Evolutionary conservation across 345 rosid species (phyloP).

Genomic region (Eucalyptus cladocalyx): DNA sequence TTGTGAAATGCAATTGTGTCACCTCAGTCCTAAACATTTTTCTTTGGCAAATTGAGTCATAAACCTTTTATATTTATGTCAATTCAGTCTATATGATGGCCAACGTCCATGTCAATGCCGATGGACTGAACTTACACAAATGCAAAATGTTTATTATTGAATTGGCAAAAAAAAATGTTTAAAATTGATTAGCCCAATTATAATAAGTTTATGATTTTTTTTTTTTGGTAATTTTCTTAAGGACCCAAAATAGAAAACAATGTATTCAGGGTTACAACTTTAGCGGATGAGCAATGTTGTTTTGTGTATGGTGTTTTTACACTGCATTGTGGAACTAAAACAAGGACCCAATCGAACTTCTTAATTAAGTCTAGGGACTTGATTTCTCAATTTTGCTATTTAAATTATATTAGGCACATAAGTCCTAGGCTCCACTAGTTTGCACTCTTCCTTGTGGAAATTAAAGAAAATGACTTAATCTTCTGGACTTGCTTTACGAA

Average conservation of each 20-base stretch:
- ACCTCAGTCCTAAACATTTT: too few species aligned
- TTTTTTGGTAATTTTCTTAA: neutral
- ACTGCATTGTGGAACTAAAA: neutral
- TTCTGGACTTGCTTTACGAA: neutral
- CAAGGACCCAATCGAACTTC: neutral
- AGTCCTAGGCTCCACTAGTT: neutral
- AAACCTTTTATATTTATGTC: too few species aligned
- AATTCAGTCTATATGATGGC: too few species aligned
- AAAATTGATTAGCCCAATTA: too few species aligned
- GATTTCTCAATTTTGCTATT: neutral
- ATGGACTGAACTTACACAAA: too few species aligned
- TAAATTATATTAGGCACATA: neutral
- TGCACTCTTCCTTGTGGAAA: neutral
- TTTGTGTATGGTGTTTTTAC: too few species aligned
- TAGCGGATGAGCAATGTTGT: neutral
- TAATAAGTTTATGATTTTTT: neutral
- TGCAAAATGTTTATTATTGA: too few species aligned
- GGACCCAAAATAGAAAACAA: neutral
- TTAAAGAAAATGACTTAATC: neutral
- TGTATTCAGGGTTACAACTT: neutral
- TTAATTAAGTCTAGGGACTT: neutral
- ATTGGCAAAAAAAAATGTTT: too few species aligned
- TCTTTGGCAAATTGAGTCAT: too few species aligned
- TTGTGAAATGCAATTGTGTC: neutral
- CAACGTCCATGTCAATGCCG: accelerated